Base-by-base conservation (phyloP, 495 filamentous ascomycete species). In the Tuber indicum region DNA sequence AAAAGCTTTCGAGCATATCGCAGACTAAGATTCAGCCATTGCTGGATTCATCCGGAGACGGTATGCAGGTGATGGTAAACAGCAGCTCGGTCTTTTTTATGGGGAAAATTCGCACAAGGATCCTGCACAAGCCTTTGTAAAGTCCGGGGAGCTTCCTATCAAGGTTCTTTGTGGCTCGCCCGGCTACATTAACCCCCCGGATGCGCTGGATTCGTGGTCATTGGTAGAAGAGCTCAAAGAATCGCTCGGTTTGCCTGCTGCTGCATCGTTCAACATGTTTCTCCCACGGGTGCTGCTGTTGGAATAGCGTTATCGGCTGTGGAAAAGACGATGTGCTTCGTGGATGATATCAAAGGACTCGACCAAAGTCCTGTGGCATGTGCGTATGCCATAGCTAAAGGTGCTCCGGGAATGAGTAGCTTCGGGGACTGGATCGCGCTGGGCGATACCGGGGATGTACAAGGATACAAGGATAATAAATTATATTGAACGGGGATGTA, bases 201-300 rank as follows among this genome's bases (percentile, higher is more conserved):
- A 99, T 85, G 93, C 94, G 66, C 89, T 98, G 80, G 98, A 99
- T 86, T 92, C 94, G 75, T 98, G 96, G 96, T 92, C 92, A 7
- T 86, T 98, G 43, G 96, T 98, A 74, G 97, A 97, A 88, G 96
- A 98, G 87, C 88, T 98, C 77, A 96, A 95, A 88, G 87, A 90
- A 76, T 92, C 94, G 44, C 89, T 97, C 8, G 89, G 91, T 79
- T 89, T 90, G 82, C 93, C 96, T 26, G 96, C 96, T 43, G 96
- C 96, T 32, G 94, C 96, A 71, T 96, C 93, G 85, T 99, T 99
- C 91, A 99, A 89, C 96, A 98, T 84, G 96, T 98, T 62, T 98
- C 96, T 6, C 96, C 96, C 7, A 94, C 96, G 49, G 94, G 96
- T 79, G 96, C 96, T 71, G 95, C 96, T 74, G 93, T 99, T 83